Base-by-base conservation (phyloP, 2,329 filamentous ascomycete species). In the Colletotrichum liaoningense region DNA sequence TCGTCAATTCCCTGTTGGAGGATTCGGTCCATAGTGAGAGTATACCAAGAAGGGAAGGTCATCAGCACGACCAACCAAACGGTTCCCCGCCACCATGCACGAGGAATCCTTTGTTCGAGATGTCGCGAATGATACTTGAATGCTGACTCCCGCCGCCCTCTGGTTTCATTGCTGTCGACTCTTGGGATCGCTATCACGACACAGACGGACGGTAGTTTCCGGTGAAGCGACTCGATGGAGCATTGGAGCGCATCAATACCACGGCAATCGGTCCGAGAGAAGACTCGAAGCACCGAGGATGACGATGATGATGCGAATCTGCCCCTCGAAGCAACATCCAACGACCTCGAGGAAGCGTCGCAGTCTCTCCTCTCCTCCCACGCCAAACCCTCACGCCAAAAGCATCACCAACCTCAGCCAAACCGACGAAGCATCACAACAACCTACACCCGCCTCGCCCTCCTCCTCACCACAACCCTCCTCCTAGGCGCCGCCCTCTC, bases 41-140 rank as follows among this genome's bases (percentile, higher is more conserved):
- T 14, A 16, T 1, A n/a, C 67, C 58, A 14, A 35, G 67, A 69
- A 49, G 28, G 67, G 67, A 69, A 69, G 67, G 67, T 69, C 67
- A 59, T 63, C 57, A 42, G 24, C 56, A n/a, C 28, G 1, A 46
- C 28, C 22, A 30, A 28, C 55, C 26, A 22, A 56, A 60, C 56
- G 54, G 28, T 54, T 60, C 30, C 35, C 24, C 46, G 19, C 58
- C 58, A 26, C 49, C 49, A 11, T 46, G 49, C 58, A 69, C 63
- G 24, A 35, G 7, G 14, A 24, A 63, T 63, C 59, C 59, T 30
- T 69, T 59, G 33, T 69, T 6, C 49, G 3, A 42, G 56, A 42
- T n/a, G 14, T 16, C 14, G 22, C 42, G 66, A 54, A 38, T 3
- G 3, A 2, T 6, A 68, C 46, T 26, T 69, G 38, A 30, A 19